These are phyloP conservation scores for Pichiaceae sp. DNA, from an alignment of 1,139 yeast genomes.

Conservation along the genomic window DNA sequence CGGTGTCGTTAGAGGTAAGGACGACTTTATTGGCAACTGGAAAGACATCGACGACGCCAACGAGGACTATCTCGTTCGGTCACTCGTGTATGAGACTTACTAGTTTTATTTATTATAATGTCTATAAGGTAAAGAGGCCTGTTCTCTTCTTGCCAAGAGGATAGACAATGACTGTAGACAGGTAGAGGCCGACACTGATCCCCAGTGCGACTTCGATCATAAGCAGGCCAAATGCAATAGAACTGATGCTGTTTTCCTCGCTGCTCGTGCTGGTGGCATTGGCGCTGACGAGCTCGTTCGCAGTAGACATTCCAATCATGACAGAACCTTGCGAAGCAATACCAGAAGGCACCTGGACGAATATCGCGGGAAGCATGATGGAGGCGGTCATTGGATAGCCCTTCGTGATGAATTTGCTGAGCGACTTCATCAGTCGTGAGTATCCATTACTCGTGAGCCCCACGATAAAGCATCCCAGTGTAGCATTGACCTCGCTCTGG, in stretches of 20 bases:
- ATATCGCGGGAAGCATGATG: constrained; percentile 92
- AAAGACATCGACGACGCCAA: constrained; percentile 75
- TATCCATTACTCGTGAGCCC: constrained; percentile 87
- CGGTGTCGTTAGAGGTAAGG: constrained; percentile 84
- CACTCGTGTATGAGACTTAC: constrained; percentile 42
- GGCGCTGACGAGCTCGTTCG: constrained; percentile 56
- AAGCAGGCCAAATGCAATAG: constrained; percentile 63
- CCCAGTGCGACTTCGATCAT: constrained; percentile 94
- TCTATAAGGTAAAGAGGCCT: constrained; percentile 71
- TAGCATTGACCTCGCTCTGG: constrained; percentile 79
- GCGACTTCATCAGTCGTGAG: constrained; percentile 64
- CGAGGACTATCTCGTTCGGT: constrained; percentile 67
- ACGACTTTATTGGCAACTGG: constrained; percentile 79
- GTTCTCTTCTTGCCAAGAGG: constrained; percentile 87
- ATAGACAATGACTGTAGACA: constrained; percentile 82
- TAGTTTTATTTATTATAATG: constrained; percentile 11
- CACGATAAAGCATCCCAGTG: constrained; percentile 83
- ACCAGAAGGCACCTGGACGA: constrained; percentile 92
- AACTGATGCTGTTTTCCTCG: constrained; percentile 19
- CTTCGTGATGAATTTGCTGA: constrained; percentile 16
- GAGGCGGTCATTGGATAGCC: constrained; percentile 79
- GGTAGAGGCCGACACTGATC: constrained; percentile 86
- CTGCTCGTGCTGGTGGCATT: constrained; percentile 20
- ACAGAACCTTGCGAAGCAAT: constrained; percentile 84
- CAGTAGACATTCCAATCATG: constrained; percentile 68